Base-by-base conservation (phyloP, 139 green algal species). In the Chlamydomonas schloesseri region DNA sequence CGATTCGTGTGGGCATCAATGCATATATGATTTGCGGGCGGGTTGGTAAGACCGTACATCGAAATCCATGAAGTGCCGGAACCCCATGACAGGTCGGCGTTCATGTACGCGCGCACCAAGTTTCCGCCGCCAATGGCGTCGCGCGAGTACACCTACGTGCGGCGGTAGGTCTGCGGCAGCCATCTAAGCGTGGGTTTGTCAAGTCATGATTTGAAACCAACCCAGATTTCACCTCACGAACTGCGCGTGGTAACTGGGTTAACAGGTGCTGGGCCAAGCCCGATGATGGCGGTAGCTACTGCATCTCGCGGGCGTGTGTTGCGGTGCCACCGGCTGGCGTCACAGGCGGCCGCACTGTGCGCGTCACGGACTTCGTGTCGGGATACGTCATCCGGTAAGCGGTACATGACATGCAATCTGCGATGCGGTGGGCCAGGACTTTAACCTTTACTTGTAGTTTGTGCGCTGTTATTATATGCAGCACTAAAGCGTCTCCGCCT, bases 121-220 rank as follows among this genome's bases (percentile, higher is more conserved):
- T 96, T 96, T 81, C 94, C 94, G 0, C 88, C 91, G 46, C 94
- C 94, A 50, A 93, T 97, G 94, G 92, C 91, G 0, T 47, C 79
- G 0, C 86, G 94, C 0, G 86, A 92, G 26, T 97, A 97, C 82
- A 71, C 92, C 11, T 97, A 96, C 74, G 94, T 85, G 2, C 90
- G 94, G 33, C 93, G 94, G 28, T 91, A 94, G 36, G 42, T 50
- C 42, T 50, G 42, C 42, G 42, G 42, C 8, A 50, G n/a, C n/a
- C n/a, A n/a, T n/a, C n/a, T n/a, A n/a, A n/a, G n/a, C n/a, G n/a
- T n/a, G n/a, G n/a, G n/a, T n/a, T n/a, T n/a, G n/a, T n/a, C n/a
- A n/a, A n/a, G n/a, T n/a, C n/a, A n/a, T n/a, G n/a, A n/a, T n/a
- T n/a, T n/a, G n/a, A n/a, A n/a, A n/a, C n/a, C n/a, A 8, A 50